Conservation (phyloP, 2,329 filamentous ascomycete species). For the Ascochyta pisi region DNA sequence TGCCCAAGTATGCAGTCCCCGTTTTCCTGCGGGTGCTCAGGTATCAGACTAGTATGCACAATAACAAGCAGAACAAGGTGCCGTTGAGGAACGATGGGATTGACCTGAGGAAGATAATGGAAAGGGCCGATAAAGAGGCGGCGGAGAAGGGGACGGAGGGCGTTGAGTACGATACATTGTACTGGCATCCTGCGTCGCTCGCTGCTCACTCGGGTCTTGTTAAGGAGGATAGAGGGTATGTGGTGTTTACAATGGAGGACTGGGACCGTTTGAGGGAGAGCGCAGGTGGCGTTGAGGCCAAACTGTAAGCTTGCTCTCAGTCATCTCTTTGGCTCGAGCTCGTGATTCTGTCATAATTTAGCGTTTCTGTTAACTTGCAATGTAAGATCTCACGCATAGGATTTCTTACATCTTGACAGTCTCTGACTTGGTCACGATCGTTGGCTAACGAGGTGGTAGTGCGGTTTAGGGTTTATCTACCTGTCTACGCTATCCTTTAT, state of each 20-base stretch:
- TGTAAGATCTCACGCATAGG: background rate
- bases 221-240: slow-evolving; percentile 58
- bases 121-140: slow-evolving; percentile 46
- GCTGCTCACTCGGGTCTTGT: slow-evolving; percentile 39
- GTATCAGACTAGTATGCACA: slow-evolving; percentile 68
- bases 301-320: slow-evolving; percentile 20
- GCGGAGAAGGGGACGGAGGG: slow-evolving; percentile 45
- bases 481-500: too few species aligned
- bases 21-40: slow-evolving; percentile 72
- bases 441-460: too few species aligned
- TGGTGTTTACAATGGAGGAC: slow-evolving; percentile 64
- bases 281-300: slow-evolving; percentile 21
- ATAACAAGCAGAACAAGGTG: slow-evolving; percentile 82
- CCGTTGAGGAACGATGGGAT: slow-evolving; percentile 72
- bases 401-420: too few species aligned
- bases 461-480: too few species aligned
- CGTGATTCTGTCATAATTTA: background rate
- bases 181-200: slow-evolving; percentile 56
- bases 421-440: too few species aligned
- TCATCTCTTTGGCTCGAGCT: background rate
- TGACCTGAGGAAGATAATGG: slow-evolving; percentile 59
- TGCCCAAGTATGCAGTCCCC: slow-evolving; percentile 78
- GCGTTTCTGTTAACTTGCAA: background rate
- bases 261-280: slow-evolving; percentile 62
- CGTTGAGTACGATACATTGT: slow-evolving; percentile 53